phyloP scores from a whole-genome alignment of 345 rosid genomes.

The Alliaria petiolata region DNA sequence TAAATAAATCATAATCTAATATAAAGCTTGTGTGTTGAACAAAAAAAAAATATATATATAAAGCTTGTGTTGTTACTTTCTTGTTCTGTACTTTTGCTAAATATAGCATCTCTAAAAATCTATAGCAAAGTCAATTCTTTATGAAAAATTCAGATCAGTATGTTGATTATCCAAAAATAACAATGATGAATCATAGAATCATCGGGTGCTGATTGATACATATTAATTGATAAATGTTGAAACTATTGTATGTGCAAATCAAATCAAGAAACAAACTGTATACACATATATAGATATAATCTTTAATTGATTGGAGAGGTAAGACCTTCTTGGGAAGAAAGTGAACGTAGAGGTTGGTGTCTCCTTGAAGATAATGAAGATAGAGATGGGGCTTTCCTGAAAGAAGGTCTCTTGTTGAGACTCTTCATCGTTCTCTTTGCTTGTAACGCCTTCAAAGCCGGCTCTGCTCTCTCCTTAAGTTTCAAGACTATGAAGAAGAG shows the following conservation, averaged over 20 bases:
- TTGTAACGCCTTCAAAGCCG: conserved; percentile 49
- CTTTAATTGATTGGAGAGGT: conserved; percentile 49
- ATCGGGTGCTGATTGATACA: not conserved
- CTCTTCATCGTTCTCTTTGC: conserved; percentile 56
- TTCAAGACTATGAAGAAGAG: conserved; percentile 74
- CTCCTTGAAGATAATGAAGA: conserved; percentile 53
- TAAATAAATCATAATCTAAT: not conserved
- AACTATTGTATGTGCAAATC: conserved; percentile 30
- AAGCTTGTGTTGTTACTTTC: not conserved
- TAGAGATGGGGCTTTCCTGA: conserved; percentile 44
- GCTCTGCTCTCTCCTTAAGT: conserved; percentile 67
- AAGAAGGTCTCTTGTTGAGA: too few species aligned
- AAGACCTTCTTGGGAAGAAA: conserved; percentile 91
- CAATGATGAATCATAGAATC: conserved; percentile 10
- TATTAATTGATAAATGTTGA: conserved; percentile 11
- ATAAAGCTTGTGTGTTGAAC: not conserved
- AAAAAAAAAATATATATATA: too few species aligned
- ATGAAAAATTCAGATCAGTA: not conserved
- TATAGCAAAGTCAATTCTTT: not conserved
- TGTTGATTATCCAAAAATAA: not conserved
- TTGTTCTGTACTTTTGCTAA: not conserved
- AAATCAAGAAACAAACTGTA: conserved; percentile 16
- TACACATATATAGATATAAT: conserved; percentile 5
- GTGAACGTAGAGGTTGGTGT: conserved; percentile 50
- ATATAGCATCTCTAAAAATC: not conserved